Evolutionary conservation across 495 filamentous ascomycete genomes (phyloP).

Genomic region (Xylaria cubensis): DNA sequence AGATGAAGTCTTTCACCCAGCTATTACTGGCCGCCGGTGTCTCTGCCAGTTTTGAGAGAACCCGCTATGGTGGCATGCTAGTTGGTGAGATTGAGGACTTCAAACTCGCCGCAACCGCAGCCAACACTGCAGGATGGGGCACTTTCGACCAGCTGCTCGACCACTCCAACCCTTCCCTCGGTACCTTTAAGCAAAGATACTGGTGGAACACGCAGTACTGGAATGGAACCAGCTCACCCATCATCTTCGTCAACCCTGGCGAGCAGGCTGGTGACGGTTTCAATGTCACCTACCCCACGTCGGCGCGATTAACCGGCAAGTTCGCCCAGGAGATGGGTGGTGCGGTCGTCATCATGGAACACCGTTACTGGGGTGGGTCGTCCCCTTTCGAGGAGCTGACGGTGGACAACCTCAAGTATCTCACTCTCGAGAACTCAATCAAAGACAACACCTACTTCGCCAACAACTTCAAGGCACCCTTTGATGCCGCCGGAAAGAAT

Average conservation of each 20-base stretch:
- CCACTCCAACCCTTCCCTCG: constrained; percentile 59
- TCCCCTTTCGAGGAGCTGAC: constrained; percentile 64
- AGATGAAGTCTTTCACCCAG: constrained; percentile 41
- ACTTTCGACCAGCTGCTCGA: constrained; percentile 63
- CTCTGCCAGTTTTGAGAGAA: constrained; percentile 37
- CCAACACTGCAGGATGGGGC: constrained; percentile 37
- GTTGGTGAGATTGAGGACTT: constrained; percentile 39
- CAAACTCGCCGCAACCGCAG: constrained; percentile 18
- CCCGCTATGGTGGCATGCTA: constrained; percentile 36
- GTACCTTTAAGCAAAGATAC: constrained; percentile 65
- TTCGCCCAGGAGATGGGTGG: constrained; percentile 62
- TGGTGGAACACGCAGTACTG: constrained; percentile 62
- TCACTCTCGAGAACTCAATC: constrained; percentile 69
- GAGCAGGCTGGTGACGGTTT: constrained; percentile 61
- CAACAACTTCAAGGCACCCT: constrained; percentile 62
- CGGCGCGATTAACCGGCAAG: constrained; percentile 58
- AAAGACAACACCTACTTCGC: constrained; percentile 69
- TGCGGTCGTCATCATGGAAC: constrained; percentile 65
- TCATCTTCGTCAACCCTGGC: constrained; percentile 66
- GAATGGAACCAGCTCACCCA: constrained; percentile 60
- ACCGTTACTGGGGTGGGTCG: constrained; percentile 67
- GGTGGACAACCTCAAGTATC: constrained; percentile 62
- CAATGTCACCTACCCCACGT: constrained; percentile 60
- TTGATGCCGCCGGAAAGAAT: constrained; percentile 60
- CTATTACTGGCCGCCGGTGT: constrained; percentile 37